Percentiles rank a stretch among this genome's conserved stretches.
Conservation (phyloP, 257 asterid species). For the Plantago elongata region DNA sequence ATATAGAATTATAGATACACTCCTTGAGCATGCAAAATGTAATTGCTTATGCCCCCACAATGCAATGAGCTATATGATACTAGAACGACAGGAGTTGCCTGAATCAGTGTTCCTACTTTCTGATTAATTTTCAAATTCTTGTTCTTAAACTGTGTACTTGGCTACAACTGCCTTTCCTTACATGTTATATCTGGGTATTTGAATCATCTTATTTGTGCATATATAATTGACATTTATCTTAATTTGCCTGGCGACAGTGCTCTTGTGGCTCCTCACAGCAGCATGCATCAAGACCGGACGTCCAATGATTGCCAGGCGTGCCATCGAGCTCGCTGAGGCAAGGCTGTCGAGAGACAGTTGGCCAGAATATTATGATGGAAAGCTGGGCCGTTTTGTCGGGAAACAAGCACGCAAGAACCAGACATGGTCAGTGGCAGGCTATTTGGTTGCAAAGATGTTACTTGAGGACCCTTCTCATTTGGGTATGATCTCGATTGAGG, state of each 20-base stretch:
- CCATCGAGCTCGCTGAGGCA: slow-evolving; percentile 50
- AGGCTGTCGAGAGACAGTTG: slow-evolving; percentile 59
- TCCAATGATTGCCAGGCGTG: slow-evolving; percentile 60
- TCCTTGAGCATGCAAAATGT: too few species aligned
- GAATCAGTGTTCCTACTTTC: too few species aligned
- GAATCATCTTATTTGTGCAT: not conserved
- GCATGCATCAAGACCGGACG: slow-evolving; percentile 67
- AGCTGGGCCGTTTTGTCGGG: slow-evolving; percentile 48
- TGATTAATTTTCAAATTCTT: too few species aligned
- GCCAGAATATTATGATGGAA: slow-evolving; percentile 71
- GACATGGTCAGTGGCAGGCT: slow-evolving; percentile 67
- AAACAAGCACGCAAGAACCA: slow-evolving; percentile 61
- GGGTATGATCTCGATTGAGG: slow-evolving; percentile 59
- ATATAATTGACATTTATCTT: slow-evolving; percentile 4
- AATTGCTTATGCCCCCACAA: too few species aligned
- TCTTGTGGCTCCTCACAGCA: slow-evolving; percentile 60
- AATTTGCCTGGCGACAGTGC: slow-evolving; percentile 41
- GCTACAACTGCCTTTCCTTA: too few species aligned
- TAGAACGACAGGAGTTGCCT: too few species aligned
- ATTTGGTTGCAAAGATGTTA: slow-evolving; percentile 64
- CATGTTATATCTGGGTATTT: too few species aligned
- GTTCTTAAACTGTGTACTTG: too few species aligned
- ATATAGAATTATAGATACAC: too few species aligned
- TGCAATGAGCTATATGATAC: too few species aligned
- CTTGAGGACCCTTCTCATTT: slow-evolving; percentile 66